Conservation (phyloP, 2,329 filamentous ascomycete species). For the Colletotrichum shisoi region DNA sequence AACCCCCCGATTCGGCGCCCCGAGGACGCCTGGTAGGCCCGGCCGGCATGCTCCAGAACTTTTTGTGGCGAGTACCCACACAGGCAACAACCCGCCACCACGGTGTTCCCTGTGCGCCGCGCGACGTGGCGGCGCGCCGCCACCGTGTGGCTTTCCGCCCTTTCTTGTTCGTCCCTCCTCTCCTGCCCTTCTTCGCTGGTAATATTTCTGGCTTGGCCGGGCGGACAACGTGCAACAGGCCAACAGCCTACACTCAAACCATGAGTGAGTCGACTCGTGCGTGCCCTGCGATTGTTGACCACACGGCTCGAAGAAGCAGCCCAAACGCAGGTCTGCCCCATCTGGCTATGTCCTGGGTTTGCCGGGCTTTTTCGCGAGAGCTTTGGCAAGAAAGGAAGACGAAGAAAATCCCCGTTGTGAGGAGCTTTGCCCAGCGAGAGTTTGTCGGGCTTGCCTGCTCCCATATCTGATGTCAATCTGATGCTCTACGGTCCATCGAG, state of each 20-base stretch:
- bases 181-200: not conserved
- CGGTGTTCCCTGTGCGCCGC: not conserved
- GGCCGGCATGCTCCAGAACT: conserved; percentile 1
- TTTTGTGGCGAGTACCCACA: conserved; percentile 30
- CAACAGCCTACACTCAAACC: not conserved
- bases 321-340: not conserved
- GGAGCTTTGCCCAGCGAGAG: conserved; percentile 3
- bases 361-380: not conserved
- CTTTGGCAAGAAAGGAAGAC: not conserved
- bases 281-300: not conserved
- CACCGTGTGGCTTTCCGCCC: not conserved
- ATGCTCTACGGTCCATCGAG: conserved; percentile 13
- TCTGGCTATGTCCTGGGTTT: not conserved
- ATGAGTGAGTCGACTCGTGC: not conserved
- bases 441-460: not conserved
- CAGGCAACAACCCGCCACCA: not conserved
- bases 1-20: not conserved
- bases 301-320: conserved; percentile 1
- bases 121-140: not conserved
- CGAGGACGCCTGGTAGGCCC: conserved; percentile 6
- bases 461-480: conserved; percentile 16
- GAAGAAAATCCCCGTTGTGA: not conserved
- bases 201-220: not conserved
- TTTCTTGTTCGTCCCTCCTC: not conserved
- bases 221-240: not conserved